Conservation (phyloP, 108 stramenopile species). For the Tribonema minus region DNA sequence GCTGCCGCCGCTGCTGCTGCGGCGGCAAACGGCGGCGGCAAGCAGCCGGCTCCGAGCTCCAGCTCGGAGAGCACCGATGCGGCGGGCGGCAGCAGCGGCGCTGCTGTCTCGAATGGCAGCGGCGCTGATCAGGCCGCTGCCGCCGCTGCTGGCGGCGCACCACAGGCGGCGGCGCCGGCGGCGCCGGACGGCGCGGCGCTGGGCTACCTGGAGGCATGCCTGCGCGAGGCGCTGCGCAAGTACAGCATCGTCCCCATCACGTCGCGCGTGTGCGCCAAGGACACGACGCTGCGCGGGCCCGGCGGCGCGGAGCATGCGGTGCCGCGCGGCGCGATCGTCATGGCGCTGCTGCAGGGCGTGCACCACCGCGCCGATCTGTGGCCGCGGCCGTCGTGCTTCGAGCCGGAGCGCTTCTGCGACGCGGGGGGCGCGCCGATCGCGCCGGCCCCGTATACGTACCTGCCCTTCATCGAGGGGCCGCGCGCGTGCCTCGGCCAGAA, state of each 20-base stretch:
- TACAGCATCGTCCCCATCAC: conserved; percentile 18
- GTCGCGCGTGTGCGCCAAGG: neutral
- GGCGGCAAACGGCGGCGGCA: no score
- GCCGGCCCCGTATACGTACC: conserved; percentile 38
- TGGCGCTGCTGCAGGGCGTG: conserved; percentile 27
- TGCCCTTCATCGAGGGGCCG: conserved; percentile 60
- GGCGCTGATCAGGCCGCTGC: neutral
- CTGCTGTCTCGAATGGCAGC: neutral
- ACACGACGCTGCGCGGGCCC: neutral
- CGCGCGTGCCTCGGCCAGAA: conserved; percentile 58
- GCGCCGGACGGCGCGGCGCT: neutral
- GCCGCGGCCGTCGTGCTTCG: conserved; percentile 44
- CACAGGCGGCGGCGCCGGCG: neutral
- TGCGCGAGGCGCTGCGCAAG: conserved; percentile 54
- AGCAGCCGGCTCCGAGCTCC: no score
- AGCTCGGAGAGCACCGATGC: neutral
- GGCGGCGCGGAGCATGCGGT: neutral
- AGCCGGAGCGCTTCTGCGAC: conserved; percentile 38
- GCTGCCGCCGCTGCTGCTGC: no score
- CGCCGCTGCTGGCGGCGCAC: no score
- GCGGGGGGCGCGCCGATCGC: neutral
- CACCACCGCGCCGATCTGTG: conserved; percentile 51
- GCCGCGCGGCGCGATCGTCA: neutral
- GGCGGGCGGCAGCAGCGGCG: no score
- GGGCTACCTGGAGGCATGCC: conserved; percentile 45